Conservation (phyloP, 768 basidiomycete species). For the Boletus fagicola region DNA sequence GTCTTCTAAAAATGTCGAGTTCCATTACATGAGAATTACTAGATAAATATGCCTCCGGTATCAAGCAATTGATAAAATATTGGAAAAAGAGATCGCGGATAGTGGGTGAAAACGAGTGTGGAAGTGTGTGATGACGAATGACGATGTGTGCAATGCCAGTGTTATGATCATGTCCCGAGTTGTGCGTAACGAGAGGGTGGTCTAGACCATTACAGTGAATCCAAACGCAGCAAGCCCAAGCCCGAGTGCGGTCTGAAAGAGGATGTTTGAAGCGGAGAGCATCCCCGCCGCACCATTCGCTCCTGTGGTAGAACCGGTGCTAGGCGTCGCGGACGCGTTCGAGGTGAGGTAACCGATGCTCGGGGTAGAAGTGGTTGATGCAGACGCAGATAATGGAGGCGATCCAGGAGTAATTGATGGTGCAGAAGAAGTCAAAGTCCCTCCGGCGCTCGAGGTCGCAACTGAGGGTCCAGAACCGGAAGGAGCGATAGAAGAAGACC, state of each 20-base stretch:
- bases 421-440: neutral
- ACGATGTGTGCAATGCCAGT: neutral
- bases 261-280: conserved; percentile 1
- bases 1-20: neutral
- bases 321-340: neutral
- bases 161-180: neutral
- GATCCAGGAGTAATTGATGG: conserved; percentile 5
- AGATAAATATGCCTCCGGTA: neutral
- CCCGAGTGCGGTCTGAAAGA: conserved; percentile 17
- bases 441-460: conserved; percentile 5
- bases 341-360: neutral
- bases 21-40: neutral
- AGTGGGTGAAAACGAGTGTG: neutral
- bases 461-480: conserved; percentile 16
- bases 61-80: neutral
- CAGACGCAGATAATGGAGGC: neutral
- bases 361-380: neutral
- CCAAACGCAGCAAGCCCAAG: conserved; percentile 22
- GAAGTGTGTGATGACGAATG: neutral
- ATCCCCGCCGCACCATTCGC: conserved; percentile 10
- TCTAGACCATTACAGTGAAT: conserved; percentile 20
- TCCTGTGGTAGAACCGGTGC: neutral
- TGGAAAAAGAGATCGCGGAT: neutral
- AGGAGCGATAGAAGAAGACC: conserved; percentile 40
- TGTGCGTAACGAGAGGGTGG: neutral